Base-by-base conservation (phyloP, 345 rosid genomes). In the Limnanthes douglasii region DNA sequence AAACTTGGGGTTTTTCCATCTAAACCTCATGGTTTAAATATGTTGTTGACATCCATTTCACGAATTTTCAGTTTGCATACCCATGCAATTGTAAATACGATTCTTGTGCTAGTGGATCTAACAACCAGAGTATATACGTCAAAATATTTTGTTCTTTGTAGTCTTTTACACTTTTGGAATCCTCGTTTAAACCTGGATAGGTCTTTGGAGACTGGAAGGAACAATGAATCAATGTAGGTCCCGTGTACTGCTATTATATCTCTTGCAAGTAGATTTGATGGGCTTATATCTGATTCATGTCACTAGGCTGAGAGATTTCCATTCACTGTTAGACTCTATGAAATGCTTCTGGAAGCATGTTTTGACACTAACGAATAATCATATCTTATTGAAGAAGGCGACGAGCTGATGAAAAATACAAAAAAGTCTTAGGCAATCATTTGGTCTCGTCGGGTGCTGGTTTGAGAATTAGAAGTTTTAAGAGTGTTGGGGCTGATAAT, bases 231-330 rank as follows among this genome's bases (percentile, higher is more conserved):
- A 8, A 75, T 90, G 98, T 94, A 90, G 41, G 72, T 71, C 46
- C 94, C 84, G 51, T 75, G 98, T 5, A 70, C 84, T 21, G 72
- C 94, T 32, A 92, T 72, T 26, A 64, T 58, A 62, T 64, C 92
- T 58, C 94, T 84, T 31, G 92, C 94, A 21, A 66, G 60, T 29
- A 74, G 94, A 64, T 80, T 92, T 39, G 96, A 79, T 38, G 94
- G 92, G 15, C 75, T 92, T 46, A 29, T 76, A 22, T 57, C 69
- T 11, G 98, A 90, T 15, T 55, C 75, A 8, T 74, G 86, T 53
- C 98, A 90, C 31, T 90, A 95, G 98, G 98, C 98, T 45, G 98
- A 90, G 61, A 95, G 96, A 12, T 61, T 65, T 52, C 96, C 96
- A 0, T 59, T 90, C 17, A 90, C 84, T 54, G 79, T 90, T 21